Evolutionary conservation across 2,329 filamentous ascomycete species (phyloP).

Genomic region (Hortaea werneckii): DNA sequence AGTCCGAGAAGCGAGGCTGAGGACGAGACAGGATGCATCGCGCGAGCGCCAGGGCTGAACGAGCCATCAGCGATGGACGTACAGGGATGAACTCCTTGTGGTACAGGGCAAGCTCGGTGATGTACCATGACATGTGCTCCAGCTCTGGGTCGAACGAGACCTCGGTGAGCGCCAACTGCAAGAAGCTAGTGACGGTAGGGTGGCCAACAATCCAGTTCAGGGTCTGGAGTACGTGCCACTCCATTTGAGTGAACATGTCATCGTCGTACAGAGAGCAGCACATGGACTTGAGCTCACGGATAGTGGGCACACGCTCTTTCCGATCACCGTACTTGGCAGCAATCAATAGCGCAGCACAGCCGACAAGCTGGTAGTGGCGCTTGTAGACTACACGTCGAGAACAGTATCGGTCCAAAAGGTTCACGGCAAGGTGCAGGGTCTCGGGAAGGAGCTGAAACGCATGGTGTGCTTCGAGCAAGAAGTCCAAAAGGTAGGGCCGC

Average conservation of each 20-base stretch:
- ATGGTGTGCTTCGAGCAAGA: slow-evolving; percentile 91
- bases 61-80: slow-evolving; percentile 80
- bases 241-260: slow-evolving; percentile 99
- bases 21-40: slow-evolving; percentile 74
- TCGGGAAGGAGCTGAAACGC: slow-evolving; percentile 90
- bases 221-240: slow-evolving; percentile 98
- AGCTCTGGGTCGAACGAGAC: slow-evolving; percentile 68
- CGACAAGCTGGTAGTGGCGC: slow-evolving; percentile 95
- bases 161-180: slow-evolving; percentile 76
- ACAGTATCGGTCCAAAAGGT: slow-evolving; percentile 94
- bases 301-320: slow-evolving; percentile 96
- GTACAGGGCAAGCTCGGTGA: slow-evolving; percentile 90
- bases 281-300: slow-evolving; percentile 96
- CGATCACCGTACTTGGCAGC: slow-evolving; percentile 98
- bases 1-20: slow-evolving; percentile 62
- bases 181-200: slow-evolving; percentile 88
- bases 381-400: slow-evolving; percentile 97
- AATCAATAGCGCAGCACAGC: slow-evolving; percentile 89
- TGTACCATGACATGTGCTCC: slow-evolving; percentile 88
- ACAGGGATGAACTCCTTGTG: slow-evolving; percentile 95
- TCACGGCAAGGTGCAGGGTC: slow-evolving; percentile 91
- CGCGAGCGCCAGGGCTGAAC: slow-evolving; percentile 75
- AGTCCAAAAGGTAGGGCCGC: slow-evolving; percentile 95
- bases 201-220: slow-evolving; percentile 94
- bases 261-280: slow-evolving; percentile 97